A percentile compares a stretch with the other conserved stretches of the same genome.
These are phyloP conservation scores for Aspergillus bombycis DNA, from an alignment of 2,329 filamentous ascomycete genomes.

Conservation along the genomic window DNA sequence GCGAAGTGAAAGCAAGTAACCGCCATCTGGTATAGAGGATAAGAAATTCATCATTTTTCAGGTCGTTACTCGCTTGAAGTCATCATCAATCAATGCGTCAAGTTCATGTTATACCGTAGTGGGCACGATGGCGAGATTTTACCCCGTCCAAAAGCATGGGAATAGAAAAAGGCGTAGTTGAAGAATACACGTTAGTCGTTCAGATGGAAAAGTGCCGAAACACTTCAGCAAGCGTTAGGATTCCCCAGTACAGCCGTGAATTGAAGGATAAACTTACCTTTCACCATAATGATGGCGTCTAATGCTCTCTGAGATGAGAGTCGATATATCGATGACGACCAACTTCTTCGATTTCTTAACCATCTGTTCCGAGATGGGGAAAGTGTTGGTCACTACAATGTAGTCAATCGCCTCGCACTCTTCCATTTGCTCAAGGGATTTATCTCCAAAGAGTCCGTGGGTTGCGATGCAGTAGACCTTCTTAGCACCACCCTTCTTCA, in stretches of 20 bases:
- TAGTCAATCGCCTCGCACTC: conserved; percentile 90
- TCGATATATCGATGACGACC: conserved; percentile 85
- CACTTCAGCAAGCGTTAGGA: conserved; percentile 39
- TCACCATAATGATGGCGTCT: conserved; percentile 96
- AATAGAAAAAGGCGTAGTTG: background rate
- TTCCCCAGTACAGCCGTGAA: conserved; percentile 19
- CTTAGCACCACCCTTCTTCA: conserved; percentile 87
- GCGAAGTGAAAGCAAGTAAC: background rate
- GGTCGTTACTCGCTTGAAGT: conserved; percentile 26
- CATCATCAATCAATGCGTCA: conserved; percentile 22
- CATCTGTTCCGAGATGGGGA: conserved; percentile 81
- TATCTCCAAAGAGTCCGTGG: conserved; percentile 89
- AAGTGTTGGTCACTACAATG: conserved; percentile 96
- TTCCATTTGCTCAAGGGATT: conserved; percentile 87
- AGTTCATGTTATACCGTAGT: conserved; percentile 6
- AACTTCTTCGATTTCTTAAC: conserved; percentile 76
- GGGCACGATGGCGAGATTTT: background rate
- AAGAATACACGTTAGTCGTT: conserved; percentile 46
- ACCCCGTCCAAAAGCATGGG: conserved; percentile 1
- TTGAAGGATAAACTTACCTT: conserved; percentile 63
- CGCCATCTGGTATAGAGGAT: conserved; percentile 6
- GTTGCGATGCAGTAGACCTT: conserved; percentile 98
- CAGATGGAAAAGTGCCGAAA: conserved; percentile 65
- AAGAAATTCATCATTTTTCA: conserved; percentile 23
- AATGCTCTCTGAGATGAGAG: conserved; percentile 87